phyloP scores from a whole-genome alignment of 2,329 filamentous ascomycete genomes.

The Calonectria pteridis region DNA sequence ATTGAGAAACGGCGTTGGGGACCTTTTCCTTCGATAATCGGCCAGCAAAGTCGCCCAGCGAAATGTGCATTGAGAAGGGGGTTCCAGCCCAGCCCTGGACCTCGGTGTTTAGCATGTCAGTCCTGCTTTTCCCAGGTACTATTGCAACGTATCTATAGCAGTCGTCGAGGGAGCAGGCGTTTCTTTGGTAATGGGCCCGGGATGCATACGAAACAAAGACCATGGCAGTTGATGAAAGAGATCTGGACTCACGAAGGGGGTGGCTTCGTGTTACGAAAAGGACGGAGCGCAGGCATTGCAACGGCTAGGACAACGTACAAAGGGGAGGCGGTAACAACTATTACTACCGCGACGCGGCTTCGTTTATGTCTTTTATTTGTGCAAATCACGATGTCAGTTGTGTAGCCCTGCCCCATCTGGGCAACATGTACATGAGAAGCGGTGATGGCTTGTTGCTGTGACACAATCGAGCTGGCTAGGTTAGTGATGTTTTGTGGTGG shows the following conservation, averaged over 20 bases:
- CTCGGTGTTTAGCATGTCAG: conserved; percentile 27
- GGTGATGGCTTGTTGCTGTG: background rate
- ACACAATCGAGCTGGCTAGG: background rate
- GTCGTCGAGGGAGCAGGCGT: conserved; percentile 24
- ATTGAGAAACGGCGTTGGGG: conserved; percentile 70
- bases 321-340: conserved; percentile 1
- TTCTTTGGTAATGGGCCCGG: conserved; percentile 21
- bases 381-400: conserved; percentile 11
- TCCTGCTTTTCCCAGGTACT: conserved; percentile 18
- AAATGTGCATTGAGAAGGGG: conserved; percentile 21
- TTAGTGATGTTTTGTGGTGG: background rate
- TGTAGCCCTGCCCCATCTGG: background rate
- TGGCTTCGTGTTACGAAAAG: conserved; percentile 16
- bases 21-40: conserved; percentile 69
- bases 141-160: conserved; percentile 28
- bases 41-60: conserved; percentile 6
- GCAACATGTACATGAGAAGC: conserved; percentile 3
- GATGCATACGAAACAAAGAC: conserved; percentile 25
- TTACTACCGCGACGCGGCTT: conserved; percentile 14
- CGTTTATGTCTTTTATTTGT: conserved; percentile 20
- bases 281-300: conserved; percentile 19
- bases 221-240: conserved; percentile 21
- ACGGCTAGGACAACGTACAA: conserved; percentile 21
- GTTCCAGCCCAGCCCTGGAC: conserved; percentile 15
- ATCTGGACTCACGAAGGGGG: conserved; percentile 15